Base-by-base conservation (phyloP, 345 rosid species). In the Populus simonii region DNA sequence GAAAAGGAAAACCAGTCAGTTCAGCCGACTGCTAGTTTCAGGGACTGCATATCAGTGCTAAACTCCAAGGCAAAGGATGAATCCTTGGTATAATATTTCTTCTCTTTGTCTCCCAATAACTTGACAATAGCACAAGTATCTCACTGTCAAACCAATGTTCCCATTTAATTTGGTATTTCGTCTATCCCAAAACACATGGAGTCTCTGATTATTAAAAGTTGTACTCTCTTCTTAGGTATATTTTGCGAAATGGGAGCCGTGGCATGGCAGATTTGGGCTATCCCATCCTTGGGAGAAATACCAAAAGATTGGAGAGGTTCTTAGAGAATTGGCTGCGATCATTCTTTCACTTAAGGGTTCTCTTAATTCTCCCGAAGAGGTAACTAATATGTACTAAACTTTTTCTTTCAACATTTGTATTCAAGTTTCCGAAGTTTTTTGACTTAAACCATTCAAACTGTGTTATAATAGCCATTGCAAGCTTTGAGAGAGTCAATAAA, bases 231-330 rank as follows among this genome's bases (percentile, higher is more conserved):
- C 11, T 23, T 80, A 95, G 99, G 91, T 86, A 67, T 89, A 86
- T 83, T 93, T 93, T 74, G 98, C 98, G 7, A 91, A 83, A 87
- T 96, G 99, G 99, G 99, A 96, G 84, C 99, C 97, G 8, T 89
- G 95, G 88, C 98, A 96, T 62, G 94, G 98, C 3, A 86, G 85
- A 53, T 96, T 92, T 75, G 93, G 98, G 43, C 83, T 90, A 25
- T 86, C 84, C 71, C 88, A 93, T 69, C 97, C 98, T 17, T 96
- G 97, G 99, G 71, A 78, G 38, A 90, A 89, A 72, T 96, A 92
- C 77, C 83, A 88, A 23, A 49, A 83, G 66, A 84, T 91, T 29
- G 94, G 89, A 75, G 94, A 90, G 55, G 76, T 82, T 76, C 91
- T 96, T 39, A 78, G 92, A 57, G 90, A 84, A 55, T 51, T 86